These are phyloP conservation scores for Populus tomentosa DNA, from an alignment of 441 rosid species.

Conservation along the genomic window DNA sequence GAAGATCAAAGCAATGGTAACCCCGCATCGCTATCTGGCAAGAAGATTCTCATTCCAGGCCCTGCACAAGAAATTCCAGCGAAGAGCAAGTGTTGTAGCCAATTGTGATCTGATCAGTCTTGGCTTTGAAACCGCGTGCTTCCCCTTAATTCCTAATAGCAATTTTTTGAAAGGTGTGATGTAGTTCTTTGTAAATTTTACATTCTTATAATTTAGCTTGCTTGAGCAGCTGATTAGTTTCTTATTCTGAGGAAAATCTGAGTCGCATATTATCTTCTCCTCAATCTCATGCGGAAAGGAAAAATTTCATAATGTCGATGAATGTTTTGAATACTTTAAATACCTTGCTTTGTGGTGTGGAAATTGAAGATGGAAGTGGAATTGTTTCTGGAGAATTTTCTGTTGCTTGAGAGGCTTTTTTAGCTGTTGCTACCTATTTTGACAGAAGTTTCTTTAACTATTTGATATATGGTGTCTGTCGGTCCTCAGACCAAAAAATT, in stretches of 20 bases:
- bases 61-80: conserved; percentile 68
- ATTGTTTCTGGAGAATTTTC: too few species aligned
- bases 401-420: too few species aligned
- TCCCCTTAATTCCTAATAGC: conserved; percentile 17
- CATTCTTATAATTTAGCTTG: conserved; percentile 16
- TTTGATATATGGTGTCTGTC: too few species aligned
- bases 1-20: conserved; percentile 54
- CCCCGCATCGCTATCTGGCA: conserved; percentile 68
- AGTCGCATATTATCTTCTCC: neutral
- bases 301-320: neutral
- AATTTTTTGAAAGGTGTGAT: conserved; percentile 35
- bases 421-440: too few species aligned
- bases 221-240: conserved; percentile 23
- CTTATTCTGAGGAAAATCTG: conserved; percentile 1
- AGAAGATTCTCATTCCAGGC: conserved; percentile 74
- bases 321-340: neutral
- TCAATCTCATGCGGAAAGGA: neutral
- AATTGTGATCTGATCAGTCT: conserved; percentile 35
- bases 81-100: conserved; percentile 59
- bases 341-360: neutral
- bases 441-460: too few species aligned
- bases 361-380: too few species aligned
- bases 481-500: too few species aligned
- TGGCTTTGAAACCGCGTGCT: neutral
- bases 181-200: conserved; percentile 40